phyloP scores from a whole-genome alignment of 164 flowering plant species.

The Stephania cephalantha region DNA sequence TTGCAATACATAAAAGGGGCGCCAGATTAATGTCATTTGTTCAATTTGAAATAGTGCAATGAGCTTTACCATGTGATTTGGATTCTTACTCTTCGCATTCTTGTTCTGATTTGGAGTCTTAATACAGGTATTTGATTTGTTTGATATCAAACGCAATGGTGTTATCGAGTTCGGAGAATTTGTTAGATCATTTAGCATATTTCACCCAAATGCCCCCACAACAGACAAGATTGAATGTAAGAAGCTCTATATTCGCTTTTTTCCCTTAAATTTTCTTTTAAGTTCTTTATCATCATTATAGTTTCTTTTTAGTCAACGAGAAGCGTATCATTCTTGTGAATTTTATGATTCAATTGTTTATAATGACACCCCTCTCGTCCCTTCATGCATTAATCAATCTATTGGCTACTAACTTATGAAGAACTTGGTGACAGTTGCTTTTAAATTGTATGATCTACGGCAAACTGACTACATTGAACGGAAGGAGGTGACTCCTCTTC shows the following conservation, averaged over 20 bases:
- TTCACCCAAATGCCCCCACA: slow-evolving; percentile 63
- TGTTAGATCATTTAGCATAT: slow-evolving; percentile 57
- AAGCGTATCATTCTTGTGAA: not conserved
- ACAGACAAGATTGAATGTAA: slow-evolving; percentile 60
- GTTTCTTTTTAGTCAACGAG: not conserved
- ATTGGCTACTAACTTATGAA: slow-evolving; percentile 5
- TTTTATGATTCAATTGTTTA: not conserved
- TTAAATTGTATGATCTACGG: slow-evolving; percentile 62
- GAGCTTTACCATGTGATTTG: not conserved
- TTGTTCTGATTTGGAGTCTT: too few relatives aligned
- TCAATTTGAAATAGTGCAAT: not conserved
- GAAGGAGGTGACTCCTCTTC: slow-evolving; percentile 51
- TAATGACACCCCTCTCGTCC: not conserved
- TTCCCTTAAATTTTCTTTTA: too few relatives aligned
- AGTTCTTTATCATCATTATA: not conserved
- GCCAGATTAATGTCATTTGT: too few relatives aligned
- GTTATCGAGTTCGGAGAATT: slow-evolving; percentile 77
- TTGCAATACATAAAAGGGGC: too few relatives aligned
- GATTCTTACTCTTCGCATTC: too few relatives aligned
- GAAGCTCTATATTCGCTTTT: slow-evolving; percentile 5
- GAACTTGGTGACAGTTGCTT: slow-evolving; percentile 51
- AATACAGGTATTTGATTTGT: slow-evolving; percentile 63
- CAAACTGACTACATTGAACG: slow-evolving; percentile 74
- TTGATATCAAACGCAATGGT: slow-evolving; percentile 60
- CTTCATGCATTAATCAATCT: not conserved